A percentile compares a stretch with the other conserved stretches of the same genome.
Conservation (phyloP, 306 rosid genomes). For the Oxytropis ochrocephala region DNA sequence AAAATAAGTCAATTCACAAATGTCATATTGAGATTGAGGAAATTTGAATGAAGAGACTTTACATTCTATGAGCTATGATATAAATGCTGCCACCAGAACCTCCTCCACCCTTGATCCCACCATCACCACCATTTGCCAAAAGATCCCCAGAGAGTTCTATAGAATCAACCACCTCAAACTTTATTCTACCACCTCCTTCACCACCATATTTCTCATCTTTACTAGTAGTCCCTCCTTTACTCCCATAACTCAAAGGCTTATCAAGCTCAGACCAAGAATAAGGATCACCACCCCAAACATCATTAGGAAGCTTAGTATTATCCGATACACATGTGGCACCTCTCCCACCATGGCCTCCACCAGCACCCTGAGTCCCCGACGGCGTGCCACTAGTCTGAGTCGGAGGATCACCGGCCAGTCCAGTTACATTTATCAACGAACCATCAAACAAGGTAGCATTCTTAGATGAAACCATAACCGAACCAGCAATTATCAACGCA, state of each 20-base stretch:
- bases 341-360: slow-evolving; percentile 95
- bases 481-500: slow-evolving; percentile 35
- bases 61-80: slow-evolving; percentile 68
- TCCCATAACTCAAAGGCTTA: slow-evolving; percentile 73
- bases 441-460: slow-evolving; percentile 28
- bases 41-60: slow-evolving; percentile 13
- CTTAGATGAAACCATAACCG: slow-evolving; percentile 22
- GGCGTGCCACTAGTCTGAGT: slow-evolving; percentile 86
- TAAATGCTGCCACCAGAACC: slow-evolving; percentile 97
- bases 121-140: slow-evolving; percentile 80
- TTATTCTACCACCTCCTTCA: slow-evolving; percentile 86
- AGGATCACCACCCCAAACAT: slow-evolving; percentile 95
- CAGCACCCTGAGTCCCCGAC: slow-evolving; percentile 75
- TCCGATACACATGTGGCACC: slow-evolving; percentile 85
- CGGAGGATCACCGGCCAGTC: slow-evolving; percentile 76
- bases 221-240: slow-evolving; percentile 85
- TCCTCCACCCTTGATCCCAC: slow-evolving; percentile 89
- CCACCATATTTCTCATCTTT: slow-evolving; percentile 81
- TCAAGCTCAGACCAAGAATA: slow-evolving; percentile 75
- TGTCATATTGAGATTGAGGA: slow-evolving; percentile 20
- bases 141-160: slow-evolving; percentile 52
- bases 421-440: slow-evolving; percentile 42
- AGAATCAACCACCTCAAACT: slow-evolving; percentile 36
- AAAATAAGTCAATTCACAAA: background rate
- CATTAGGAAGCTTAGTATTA: slow-evolving; percentile 83